Conservation (phyloP, 2,329 filamentous ascomycete species). For the Paecilomyces formosus region DNA sequence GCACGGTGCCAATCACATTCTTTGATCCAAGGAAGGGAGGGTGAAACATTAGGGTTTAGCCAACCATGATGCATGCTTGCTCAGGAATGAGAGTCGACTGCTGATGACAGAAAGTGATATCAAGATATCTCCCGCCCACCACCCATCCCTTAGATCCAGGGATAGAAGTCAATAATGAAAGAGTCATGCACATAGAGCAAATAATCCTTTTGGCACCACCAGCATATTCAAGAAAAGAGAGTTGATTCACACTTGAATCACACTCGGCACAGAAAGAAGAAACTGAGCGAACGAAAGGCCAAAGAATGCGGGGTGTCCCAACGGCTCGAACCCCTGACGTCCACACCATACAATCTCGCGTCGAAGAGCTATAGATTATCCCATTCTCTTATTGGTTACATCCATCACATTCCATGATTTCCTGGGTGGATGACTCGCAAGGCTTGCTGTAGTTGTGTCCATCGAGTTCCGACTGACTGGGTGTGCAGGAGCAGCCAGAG, state of each 20-base stretch:
- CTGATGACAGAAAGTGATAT: neutral
- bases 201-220: neutral
- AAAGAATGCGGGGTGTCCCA: neutral
- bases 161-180: neutral
- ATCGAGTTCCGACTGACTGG: neutral
- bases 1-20: neutral
- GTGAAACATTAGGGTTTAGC: neutral
- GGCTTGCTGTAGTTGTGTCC: neutral
- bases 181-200: neutral
- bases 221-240: neutral
- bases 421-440: neutral
- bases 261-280: neutral
- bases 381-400: neutral
- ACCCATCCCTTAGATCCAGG: neutral
- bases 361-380: neutral
- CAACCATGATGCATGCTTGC: neutral
- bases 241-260: neutral
- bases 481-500: neutral
- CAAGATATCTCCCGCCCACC: neutral
- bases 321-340: neutral
- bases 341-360: neutral
- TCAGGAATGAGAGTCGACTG: neutral
- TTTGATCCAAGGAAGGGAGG: neutral
- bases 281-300: neutral
- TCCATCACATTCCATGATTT: neutral